Evolutionary conservation across 1,284 basidiomycete genomes (phyloP).

Genomic region (Papiliotrema nemorosa): DNA sequence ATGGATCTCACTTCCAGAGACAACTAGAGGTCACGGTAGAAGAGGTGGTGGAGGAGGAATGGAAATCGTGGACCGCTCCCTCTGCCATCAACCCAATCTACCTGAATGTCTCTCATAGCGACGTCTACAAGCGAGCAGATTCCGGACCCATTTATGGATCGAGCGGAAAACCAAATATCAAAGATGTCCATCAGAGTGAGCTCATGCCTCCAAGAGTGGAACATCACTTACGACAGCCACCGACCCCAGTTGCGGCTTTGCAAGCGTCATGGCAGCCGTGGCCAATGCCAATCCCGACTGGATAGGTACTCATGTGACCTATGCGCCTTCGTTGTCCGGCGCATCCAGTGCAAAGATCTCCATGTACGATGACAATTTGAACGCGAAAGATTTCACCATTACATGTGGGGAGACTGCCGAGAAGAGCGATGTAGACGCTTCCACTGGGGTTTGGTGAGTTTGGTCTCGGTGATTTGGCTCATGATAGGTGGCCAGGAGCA

Average conservation of each 20-base stretch:
- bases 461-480: background rate
- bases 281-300: conserved; percentile 1
- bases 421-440: conserved; percentile 1
- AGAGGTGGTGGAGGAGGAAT: background rate
- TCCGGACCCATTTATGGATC: conserved; percentile 1
- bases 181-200: conserved; percentile 6
- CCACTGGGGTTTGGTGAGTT: conserved; percentile 4
- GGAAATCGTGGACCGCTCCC: background rate
- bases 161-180: background rate
- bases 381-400: background rate
- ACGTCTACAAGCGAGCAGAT: conserved; percentile 3
- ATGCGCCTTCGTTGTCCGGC: background rate
- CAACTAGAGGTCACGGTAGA: no score
- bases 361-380: background rate
- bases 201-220: background rate
- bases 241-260: conserved; percentile 5
- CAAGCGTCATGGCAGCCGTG: conserved; percentile 3
- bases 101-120: background rate
- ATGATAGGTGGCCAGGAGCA: conserved; percentile 6
- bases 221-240: background rate
- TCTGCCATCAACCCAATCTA: conserved; percentile 4
- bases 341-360: background rate
- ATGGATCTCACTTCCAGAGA: background rate
- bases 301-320: background rate
- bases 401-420: background rate